Percentiles rank a stretch among this genome's conserved stretches.
Evolutionary conservation across 2,329 filamentous ascomycete genomes (phyloP).

Genomic region (Penicillium janthinellum): DNA sequence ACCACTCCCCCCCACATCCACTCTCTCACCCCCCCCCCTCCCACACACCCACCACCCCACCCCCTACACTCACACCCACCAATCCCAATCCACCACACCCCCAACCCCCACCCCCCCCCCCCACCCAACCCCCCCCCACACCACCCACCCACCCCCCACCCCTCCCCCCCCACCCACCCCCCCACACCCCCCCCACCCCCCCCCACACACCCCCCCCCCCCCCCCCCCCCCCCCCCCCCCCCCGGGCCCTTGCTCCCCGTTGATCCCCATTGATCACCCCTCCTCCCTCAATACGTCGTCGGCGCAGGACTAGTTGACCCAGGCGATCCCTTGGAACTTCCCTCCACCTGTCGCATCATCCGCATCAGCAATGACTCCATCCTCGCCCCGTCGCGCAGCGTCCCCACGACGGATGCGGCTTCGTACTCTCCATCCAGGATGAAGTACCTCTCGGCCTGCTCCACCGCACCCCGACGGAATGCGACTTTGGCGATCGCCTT

Average conservation of each 20-base stretch:
- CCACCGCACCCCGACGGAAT: slow-evolving; percentile 35
- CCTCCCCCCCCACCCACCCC: too few species aligned
- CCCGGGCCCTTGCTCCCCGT: not conserved
- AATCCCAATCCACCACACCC: too few species aligned
- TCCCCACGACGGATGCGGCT: slow-evolving; percentile 38
- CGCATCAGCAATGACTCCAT: slow-evolving; percentile 34
- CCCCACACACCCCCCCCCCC: too few species aligned
- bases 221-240: too few species aligned
- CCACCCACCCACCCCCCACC: too few species aligned
- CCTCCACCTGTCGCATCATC: slow-evolving; percentile 35
- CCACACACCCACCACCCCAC: too few species aligned
- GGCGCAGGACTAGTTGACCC: slow-evolving; percentile 28
- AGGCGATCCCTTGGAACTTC: slow-evolving; percentile 32
- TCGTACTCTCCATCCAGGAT: slow-evolving; percentile 39
- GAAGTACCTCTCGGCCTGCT: slow-evolving; percentile 38
- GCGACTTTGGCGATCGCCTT: slow-evolving; percentile 39
- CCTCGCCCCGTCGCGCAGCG: slow-evolving; percentile 30
- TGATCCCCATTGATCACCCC: not conserved
- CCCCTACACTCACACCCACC: too few species aligned
- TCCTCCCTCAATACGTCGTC: slow-evolving; percentile 15
- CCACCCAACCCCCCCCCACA: too few species aligned
- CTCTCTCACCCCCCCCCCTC: too few species aligned
- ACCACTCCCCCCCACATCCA: too few species aligned
- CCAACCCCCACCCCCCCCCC: too few species aligned
- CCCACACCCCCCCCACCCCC: too few species aligned